These are phyloP conservation scores for Aquanectria penicillioides DNA, from an alignment of 2,329 filamentous ascomycete species.

Conservation along the genomic window DNA sequence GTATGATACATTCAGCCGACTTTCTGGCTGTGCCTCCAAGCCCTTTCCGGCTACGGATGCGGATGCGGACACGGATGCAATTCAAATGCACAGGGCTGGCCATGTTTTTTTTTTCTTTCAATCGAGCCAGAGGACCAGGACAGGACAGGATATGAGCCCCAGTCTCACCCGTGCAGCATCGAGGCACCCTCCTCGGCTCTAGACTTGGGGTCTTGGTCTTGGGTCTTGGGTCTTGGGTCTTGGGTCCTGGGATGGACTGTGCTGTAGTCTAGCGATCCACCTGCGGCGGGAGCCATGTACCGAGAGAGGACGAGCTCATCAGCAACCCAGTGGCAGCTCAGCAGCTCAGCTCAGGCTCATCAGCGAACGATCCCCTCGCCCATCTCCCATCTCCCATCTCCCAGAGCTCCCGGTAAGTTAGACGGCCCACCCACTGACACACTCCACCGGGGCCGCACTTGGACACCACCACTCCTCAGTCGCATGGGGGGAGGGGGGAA, in stretches of 20 bases:
- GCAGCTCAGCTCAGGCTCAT: no score
- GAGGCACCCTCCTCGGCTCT: background rate
- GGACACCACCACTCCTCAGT: no score
- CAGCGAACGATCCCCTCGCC: no score
- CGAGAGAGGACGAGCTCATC: conserved; percentile 5
- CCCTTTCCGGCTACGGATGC: no score
- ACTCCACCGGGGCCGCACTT: conserved; percentile 10
- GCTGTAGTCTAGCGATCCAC: background rate
- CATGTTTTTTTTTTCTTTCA: no score
- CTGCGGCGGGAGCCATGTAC: conserved; percentile 13
- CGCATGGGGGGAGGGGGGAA: no score
- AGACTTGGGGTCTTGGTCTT: background rate
- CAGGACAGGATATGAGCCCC: background rate
- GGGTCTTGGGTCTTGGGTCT: background rate
- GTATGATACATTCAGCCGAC: no score
- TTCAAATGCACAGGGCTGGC: no score
- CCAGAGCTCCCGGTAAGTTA: conserved; percentile 23
- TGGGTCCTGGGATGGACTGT: background rate
- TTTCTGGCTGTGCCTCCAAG: no score
- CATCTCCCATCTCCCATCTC: no score
- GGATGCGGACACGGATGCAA: no score
- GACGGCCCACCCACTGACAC: conserved; percentile 15
- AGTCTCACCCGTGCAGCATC: conserved; percentile 13
- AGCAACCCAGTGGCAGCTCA: no score
- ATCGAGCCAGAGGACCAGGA: conserved; percentile 3